A percentile compares a stretch with the other conserved stretches of the same genome.
These are phyloP conservation scores for Posidonia australis DNA, from an alignment of 106 monocot species.

Conservation along the genomic window DNA sequence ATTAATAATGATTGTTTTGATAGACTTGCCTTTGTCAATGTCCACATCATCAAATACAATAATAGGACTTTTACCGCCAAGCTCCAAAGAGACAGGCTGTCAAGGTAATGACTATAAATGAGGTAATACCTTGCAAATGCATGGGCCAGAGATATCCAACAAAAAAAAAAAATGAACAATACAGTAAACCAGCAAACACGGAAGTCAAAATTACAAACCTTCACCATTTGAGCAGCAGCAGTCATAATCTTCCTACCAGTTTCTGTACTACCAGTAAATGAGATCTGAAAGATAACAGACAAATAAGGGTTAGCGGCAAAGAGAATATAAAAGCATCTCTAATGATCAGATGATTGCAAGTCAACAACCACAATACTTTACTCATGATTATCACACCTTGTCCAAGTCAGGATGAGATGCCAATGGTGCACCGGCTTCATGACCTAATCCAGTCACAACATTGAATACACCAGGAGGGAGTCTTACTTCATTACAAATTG, in stretches of 20 bases:
- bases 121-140: not conserved
- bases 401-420: slow-evolving; percentile 85
- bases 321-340: not conserved
- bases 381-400: slow-evolving; percentile 45
- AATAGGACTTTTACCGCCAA: slow-evolving; percentile 99
- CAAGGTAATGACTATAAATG: not conserved
- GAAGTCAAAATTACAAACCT: slow-evolving; percentile 36
- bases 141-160: not conserved
- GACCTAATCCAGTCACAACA: slow-evolving; percentile 83
- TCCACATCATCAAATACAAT: slow-evolving; percentile 97
- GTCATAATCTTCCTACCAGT: slow-evolving; percentile 89
- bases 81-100: slow-evolving; percentile 96
- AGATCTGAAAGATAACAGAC: slow-evolving; percentile 35
- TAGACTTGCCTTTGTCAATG: slow-evolving; percentile 63
- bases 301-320: not conserved
- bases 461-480: slow-evolving; percentile 93
- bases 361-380: not conserved
- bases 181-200: not conserved
- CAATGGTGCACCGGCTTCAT: slow-evolving; percentile 90
- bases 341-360: not conserved
- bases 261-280: slow-evolving; percentile 91
- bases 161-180: not conserved
- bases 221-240: slow-evolving; percentile 70
- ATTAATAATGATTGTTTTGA: not conserved
- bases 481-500: slow-evolving; percentile 77